Base-by-base conservation (phyloP, 2,329 filamentous ascomycete species). In the Orbilia javanica region DNA sequence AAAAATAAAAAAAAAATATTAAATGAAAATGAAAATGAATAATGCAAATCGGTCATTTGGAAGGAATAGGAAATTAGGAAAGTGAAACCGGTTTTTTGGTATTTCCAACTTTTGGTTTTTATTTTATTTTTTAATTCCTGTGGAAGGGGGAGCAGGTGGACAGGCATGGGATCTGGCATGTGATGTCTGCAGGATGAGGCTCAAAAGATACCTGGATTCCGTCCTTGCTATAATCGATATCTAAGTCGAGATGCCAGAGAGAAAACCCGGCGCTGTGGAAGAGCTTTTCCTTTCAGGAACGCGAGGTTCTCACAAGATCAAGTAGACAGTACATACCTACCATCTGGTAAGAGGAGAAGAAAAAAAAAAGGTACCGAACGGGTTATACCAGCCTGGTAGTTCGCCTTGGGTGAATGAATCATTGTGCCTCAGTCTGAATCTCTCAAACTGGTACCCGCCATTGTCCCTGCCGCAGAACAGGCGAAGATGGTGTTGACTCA, bases 331-430 rank as follows among this genome's bases (percentile, higher is more conserved):
- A 15, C 34, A 36, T 7, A 11, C 8, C 8, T 10, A 36, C 36
- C 36, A 39, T 10, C 29, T 8, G 42, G 44, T 20, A 55, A 42
- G 15, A 34, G 20, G 25, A 6, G 15, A 31, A 4, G 29, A 48
- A 34, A 34, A 15, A 20, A 6, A 36, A 44, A 18, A 4, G 39
- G n/a, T n/a, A n/a, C n/a, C n/a, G 10, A n/a, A 25, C 39, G 29
- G 34, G 3, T 27, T 4, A 15, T 48, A 31, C 50, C 52, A 42
- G 74, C 74, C 74, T 78, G 63, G 18, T 52, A 29, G 36, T 67
- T 50, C 46, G 74, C 74, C 74, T 78, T 72, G n/a, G n/a, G n/a
- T n/a, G 74, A 36, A 72, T 78, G 74, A 78, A 67, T 78, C 74
- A 78, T 72, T 29, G 27, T 72, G 74, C 52, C 62, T 72, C 72